Percentiles rank a stretch among this genome's conserved stretches.
These are phyloP conservation scores for Karstenula rhodostoma DNA, from an alignment of 2,329 filamentous ascomycete species.

Conservation along the genomic window DNA sequence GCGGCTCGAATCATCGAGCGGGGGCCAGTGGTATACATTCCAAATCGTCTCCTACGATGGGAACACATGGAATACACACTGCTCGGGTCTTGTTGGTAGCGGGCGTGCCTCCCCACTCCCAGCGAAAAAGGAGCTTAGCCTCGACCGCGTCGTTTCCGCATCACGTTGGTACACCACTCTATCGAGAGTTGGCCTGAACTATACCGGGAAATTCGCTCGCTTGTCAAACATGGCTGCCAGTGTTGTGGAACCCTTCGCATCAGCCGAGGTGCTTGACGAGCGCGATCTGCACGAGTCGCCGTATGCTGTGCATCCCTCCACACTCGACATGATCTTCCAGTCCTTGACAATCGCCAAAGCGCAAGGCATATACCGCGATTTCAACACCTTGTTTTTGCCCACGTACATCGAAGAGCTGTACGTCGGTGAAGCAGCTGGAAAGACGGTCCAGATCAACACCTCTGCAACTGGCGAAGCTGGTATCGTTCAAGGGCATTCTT, in stretches of 20 bases:
- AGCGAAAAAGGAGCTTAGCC: too few relatives aligned
- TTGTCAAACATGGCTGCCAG: not conserved
- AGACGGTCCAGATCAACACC: too few relatives aligned
- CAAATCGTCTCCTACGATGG: conserved; percentile 22
- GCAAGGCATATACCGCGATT: conserved; percentile 7
- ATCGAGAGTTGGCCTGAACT: not conserved
- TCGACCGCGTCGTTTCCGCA: not conserved
- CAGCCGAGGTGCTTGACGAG: not conserved
- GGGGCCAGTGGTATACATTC: conserved; percentile 30
- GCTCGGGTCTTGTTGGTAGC: not conserved
- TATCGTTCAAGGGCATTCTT: too few relatives aligned
- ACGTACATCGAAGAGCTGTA: conserved; percentile 23
- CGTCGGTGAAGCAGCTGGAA: conserved; percentile 12
- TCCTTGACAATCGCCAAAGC: conserved; percentile 10
- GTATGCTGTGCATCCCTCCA: conserved; percentile 14
- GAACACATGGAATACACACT: conserved; percentile 27
- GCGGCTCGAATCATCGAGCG: conserved; percentile 13
- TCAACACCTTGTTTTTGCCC: conserved; percentile 18
- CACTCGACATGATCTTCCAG: conserved; percentile 20
- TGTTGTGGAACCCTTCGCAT: not conserved
- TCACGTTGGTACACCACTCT: not conserved
- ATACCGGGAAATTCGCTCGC: not conserved
- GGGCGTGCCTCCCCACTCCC: too few relatives aligned
- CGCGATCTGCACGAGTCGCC: not conserved
- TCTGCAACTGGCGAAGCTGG: too few relatives aligned